phyloP scores from a whole-genome alignment of 805 yeast genomes.

The Cyberlindnera samutprakarnensis region DNA sequence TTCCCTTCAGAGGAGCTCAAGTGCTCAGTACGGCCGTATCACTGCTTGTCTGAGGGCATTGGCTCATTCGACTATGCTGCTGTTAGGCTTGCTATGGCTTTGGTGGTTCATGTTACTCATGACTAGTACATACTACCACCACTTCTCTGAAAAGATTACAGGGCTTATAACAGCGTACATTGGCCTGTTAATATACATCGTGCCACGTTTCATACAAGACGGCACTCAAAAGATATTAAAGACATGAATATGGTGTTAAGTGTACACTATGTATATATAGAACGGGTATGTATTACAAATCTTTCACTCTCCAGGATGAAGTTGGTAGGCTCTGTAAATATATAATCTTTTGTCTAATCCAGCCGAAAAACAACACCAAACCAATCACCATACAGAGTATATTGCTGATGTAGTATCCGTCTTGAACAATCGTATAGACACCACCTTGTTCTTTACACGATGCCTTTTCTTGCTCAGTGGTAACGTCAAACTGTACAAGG shows the following conservation, averaged over 20 bases:
- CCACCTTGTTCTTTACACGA: slow-evolving; percentile 53
- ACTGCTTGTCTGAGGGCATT: too few species aligned
- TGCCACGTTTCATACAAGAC: slow-evolving; percentile 29
- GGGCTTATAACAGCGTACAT: slow-evolving; percentile 61
- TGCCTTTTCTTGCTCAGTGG: slow-evolving; percentile 33
- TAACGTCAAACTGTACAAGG: slow-evolving; percentile 5
- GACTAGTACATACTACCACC: slow-evolving; percentile 83
- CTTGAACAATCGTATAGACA: slow-evolving; percentile 42
- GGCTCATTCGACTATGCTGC: slow-evolving; percentile 17
- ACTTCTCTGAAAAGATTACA: slow-evolving; percentile 62
- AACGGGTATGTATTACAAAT: neutral
- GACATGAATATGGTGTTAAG: too few species aligned
- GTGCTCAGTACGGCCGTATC: too few species aligned
- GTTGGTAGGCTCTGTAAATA: slow-evolving; percentile 66
- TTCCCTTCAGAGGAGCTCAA: too few species aligned
- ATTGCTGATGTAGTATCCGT: slow-evolving; percentile 84
- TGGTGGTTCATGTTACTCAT: slow-evolving; percentile 88
- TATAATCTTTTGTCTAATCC: slow-evolving; percentile 56
- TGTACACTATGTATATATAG: too few species aligned
- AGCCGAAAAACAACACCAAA: slow-evolving; percentile 49
- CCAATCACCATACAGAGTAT: slow-evolving; percentile 66
- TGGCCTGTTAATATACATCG: slow-evolving; percentile 30
- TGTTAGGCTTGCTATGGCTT: slow-evolving; percentile 32
- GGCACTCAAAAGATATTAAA: too few species aligned
- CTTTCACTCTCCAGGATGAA: slow-evolving; percentile 59